These are phyloP conservation scores for Physcomitrellopsis africana DNA, from an alignment of 225 moss, liverwort and hornwort genomes.

Conservation along the genomic window DNA sequence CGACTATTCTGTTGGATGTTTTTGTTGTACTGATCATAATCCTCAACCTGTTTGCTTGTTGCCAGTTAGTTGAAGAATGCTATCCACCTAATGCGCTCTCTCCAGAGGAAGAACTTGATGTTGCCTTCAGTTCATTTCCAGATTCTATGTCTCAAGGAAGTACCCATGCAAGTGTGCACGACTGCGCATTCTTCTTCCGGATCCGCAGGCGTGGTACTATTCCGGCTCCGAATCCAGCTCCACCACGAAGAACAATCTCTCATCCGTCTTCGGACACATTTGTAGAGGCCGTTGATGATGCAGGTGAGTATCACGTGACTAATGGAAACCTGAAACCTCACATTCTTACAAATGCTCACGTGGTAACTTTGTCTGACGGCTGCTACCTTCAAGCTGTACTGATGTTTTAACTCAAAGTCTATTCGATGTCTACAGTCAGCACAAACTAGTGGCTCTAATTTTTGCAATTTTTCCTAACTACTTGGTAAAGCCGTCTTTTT, in stretches of 20 bases:
- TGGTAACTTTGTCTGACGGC: constrained; percentile 18
- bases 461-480: background rate
- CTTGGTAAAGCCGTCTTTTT: background rate
- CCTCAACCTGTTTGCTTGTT: constrained; percentile 33
- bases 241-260: constrained; percentile 66
- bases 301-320: constrained; percentile 47
- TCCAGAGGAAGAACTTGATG: constrained; percentile 96
- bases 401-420: background rate
- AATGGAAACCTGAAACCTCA: constrained; percentile 5
- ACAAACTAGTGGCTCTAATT: background rate
- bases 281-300: constrained; percentile 34
- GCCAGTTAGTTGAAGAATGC: constrained; percentile 91
- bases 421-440: background rate
- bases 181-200: constrained; percentile 95
- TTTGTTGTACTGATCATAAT: constrained; percentile 22
- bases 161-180: constrained; percentile 96
- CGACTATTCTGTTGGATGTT: background rate
- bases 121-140: constrained; percentile 97
- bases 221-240: constrained; percentile 44
- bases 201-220: constrained; percentile 86
- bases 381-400: constrained; percentile 19
- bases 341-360: background rate
- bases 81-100: constrained; percentile 85
- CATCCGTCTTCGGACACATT: constrained; percentile 47
- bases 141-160: constrained; percentile 99